phyloP scores from a whole-genome alignment of 768 basidiomycete species.

The Hypholoma sublateritium region DNA sequence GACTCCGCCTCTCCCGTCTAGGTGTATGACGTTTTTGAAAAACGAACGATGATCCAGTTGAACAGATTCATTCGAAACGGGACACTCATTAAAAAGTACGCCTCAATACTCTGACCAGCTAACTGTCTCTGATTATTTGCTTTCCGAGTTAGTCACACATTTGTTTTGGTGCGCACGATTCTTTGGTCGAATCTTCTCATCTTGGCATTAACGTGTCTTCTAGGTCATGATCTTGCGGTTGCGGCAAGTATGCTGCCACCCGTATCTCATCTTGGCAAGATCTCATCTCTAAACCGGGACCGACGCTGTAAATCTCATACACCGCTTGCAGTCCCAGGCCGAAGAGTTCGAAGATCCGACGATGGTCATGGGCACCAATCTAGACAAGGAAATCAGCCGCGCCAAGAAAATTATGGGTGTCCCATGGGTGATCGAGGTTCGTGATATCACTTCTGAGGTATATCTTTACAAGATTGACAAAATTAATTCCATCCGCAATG shows the following conservation, averaged over 20 bases:
- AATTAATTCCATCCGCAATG: background rate
- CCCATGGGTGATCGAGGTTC: slow-evolving; percentile 40
- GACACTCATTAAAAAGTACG: slow-evolving; percentile 74
- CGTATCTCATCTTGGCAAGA: slow-evolving; percentile 64
- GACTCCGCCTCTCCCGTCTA: slow-evolving; percentile 15
- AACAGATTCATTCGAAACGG: slow-evolving; percentile 61
- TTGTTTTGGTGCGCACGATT: slow-evolving; percentile 37
- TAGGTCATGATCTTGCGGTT: slow-evolving; percentile 76
- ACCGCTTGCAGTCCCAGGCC: slow-evolving; percentile 28
- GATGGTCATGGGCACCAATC: slow-evolving; percentile 42
- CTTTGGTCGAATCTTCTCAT: no score
- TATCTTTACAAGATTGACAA: no score
- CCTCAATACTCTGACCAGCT: slow-evolving; percentile 6
- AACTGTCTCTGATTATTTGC: background rate
- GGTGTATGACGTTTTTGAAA: slow-evolving; percentile 60
- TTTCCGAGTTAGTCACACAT: slow-evolving; percentile 40
- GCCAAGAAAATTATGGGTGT: slow-evolving; percentile 49
- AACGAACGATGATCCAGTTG: slow-evolving; percentile 49
- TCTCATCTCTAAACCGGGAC: background rate
- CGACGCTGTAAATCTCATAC: background rate
- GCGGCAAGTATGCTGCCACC: slow-evolving; percentile 73
- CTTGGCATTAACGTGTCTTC: background rate
- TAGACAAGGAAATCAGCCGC: slow-evolving; percentile 57
- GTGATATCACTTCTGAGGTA: background rate
- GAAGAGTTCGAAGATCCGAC: slow-evolving; percentile 53